phyloP scores from a whole-genome alignment of 2,329 filamentous ascomycete species.

The Cordyceps javanica region DNA sequence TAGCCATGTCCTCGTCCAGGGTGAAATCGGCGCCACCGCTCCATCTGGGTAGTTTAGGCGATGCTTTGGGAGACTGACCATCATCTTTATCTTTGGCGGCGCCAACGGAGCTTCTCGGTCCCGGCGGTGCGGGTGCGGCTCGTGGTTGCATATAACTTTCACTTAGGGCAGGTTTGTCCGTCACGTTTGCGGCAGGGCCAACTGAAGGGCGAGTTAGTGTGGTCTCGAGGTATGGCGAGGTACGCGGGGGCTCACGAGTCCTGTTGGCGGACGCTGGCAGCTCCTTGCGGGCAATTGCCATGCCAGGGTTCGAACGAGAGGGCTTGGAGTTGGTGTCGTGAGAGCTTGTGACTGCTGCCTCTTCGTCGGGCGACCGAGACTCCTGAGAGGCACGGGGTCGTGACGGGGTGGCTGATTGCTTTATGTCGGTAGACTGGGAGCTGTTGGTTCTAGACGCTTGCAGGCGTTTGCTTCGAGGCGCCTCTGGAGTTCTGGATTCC shows the following conservation, averaged over 20 bases:
- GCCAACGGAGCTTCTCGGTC: conserved; percentile 30
- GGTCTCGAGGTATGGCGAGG: neutral
- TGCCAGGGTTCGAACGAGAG: conserved; percentile 33
- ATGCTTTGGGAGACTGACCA: conserved; percentile 41
- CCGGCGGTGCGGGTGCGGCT: conserved; percentile 48
- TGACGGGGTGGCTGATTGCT: conserved; percentile 31
- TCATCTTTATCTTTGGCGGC: conserved; percentile 37
- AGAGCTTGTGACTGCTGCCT: conserved; percentile 38
- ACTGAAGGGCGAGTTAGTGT: conserved; percentile 24
- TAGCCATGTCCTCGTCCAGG: conserved; percentile 91
- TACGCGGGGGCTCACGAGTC: conserved; percentile 34
- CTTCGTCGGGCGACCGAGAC: conserved; percentile 49
- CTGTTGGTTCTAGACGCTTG: conserved; percentile 35
- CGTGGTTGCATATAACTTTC: conserved; percentile 55
- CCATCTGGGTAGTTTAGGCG: conserved; percentile 65
- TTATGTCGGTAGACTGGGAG: conserved; percentile 36
- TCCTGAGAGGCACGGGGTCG: conserved; percentile 29
- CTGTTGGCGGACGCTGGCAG: conserved; percentile 37
- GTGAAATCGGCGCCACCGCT: conserved; percentile 82
- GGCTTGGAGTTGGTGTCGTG: conserved; percentile 35
- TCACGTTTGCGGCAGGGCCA: conserved; percentile 26
- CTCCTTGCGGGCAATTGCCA: conserved; percentile 60
- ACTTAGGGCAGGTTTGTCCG: conserved; percentile 22
- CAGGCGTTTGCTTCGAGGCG: conserved; percentile 57
- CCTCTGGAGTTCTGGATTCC: conserved; percentile 74